Conservation (phyloP, 345 rosid species). For the Citrus unshiu region DNA sequence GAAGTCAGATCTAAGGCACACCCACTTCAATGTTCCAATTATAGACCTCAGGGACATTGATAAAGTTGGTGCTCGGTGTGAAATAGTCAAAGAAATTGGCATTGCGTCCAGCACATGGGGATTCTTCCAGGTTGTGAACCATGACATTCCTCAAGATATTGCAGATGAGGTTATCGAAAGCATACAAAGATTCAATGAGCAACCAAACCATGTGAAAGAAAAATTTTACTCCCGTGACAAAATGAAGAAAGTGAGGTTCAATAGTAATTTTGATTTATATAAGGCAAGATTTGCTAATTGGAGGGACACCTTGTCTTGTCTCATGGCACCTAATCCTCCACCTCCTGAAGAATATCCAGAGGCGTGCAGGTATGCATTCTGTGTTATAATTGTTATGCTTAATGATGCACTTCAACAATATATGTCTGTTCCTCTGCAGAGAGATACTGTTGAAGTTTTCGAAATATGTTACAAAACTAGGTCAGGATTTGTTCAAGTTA, state of each 20-base stretch:
- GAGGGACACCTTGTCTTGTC: slow-evolving; percentile 25
- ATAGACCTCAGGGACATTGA: neutral
- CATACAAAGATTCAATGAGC: slow-evolving; percentile 21
- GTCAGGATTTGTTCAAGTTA: slow-evolving; percentile 9
- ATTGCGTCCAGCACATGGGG: slow-evolving; percentile 14
- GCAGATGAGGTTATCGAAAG: slow-evolving; percentile 7
- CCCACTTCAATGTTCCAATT: neutral
- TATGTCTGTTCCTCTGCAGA: slow-evolving; percentile 7
- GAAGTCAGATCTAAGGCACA: neutral
- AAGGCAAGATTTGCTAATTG: slow-evolving; percentile 21
- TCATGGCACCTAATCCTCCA: slow-evolving; percentile 14
- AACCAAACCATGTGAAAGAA: slow-evolving; percentile 11
- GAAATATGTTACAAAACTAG: slow-evolving; percentile 1
- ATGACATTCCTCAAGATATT: slow-evolving; percentile 11
- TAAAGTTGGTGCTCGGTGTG: neutral
- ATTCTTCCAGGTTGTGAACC: slow-evolving; percentile 22
- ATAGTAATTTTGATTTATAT: slow-evolving; percentile 16
- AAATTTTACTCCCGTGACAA: slow-evolving; percentile 14
- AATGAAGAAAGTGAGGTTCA: slow-evolving; percentile 9
- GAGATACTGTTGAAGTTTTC: slow-evolving; percentile 18
- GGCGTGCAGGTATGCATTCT: slow-evolving; percentile 18
- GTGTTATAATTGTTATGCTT: neutral
- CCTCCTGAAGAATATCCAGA: slow-evolving; percentile 12
- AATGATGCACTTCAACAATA: too few species aligned
- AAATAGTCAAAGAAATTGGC: slow-evolving; percentile 1